phyloP scores from a whole-genome alignment of 225 moss, liverwort and hornwort genomes.

The Marchantia polymorpha region DNA sequence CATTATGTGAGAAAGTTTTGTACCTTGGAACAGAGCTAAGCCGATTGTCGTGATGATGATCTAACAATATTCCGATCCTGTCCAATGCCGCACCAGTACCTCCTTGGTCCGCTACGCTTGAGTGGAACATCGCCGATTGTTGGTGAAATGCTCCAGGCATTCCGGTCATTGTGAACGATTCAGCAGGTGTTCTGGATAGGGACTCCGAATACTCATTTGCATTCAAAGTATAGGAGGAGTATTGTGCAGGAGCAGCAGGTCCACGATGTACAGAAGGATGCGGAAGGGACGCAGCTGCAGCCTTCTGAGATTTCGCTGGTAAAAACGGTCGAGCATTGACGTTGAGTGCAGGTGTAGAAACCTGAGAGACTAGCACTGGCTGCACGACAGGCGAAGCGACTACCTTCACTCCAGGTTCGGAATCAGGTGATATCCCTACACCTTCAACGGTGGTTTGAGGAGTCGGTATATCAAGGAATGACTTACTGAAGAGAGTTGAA shows the following conservation, averaged over 20 bases:
- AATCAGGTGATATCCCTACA: too few relatives aligned
- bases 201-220: slow-evolving; percentile 1
- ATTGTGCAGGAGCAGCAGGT: slow-evolving; percentile 1
- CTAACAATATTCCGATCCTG: background rate
- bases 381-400: background rate
- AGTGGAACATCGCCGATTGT: background rate
- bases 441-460: background rate
- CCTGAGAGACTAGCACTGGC: background rate
- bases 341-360: slow-evolving; percentile 6
- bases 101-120: background rate
- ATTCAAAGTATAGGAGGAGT: background rate
- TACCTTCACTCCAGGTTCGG: background rate
- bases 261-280: background rate
- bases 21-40: background rate
- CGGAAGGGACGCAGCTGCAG: background rate
- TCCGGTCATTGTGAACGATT: background rate
- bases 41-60: slow-evolving; percentile 3
- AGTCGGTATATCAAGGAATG: slow-evolving; percentile 9
- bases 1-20: background rate
- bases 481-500: slow-evolving; percentile 20
- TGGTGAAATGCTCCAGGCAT: background rate
- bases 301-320: slow-evolving; percentile 15
- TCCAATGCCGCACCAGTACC: background rate
- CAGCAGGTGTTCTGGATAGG: background rate
- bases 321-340: slow-evolving; percentile 16